phyloP scores from a whole-genome alignment of 2,329 filamentous ascomycete genomes.

The Chaetomiaceae sp. region DNA sequence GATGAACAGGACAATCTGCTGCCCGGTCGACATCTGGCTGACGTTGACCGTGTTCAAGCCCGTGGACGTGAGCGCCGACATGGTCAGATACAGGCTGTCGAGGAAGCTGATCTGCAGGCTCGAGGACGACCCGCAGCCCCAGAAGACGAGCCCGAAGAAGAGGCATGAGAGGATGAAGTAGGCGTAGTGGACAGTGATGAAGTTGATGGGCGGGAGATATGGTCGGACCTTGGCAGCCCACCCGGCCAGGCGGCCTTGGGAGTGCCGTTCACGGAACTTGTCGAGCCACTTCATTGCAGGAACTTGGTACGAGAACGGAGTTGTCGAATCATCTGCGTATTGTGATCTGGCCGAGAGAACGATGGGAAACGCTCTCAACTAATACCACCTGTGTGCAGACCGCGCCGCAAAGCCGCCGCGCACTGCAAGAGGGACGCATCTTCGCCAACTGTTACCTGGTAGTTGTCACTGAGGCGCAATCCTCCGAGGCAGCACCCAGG shows the following conservation, averaged over 20 bases:
- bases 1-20: conserved; percentile 60
- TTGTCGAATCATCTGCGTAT: too few species aligned
- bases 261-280: not conserved
- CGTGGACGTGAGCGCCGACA: conserved; percentile 62
- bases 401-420: too few species aligned
- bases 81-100: conserved; percentile 60
- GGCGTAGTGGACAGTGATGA: conserved; percentile 60
- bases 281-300: conserved; percentile 6
- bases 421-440: too few species aligned
- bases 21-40: conserved; percentile 59
- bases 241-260: not conserved
- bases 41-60: conserved; percentile 62
- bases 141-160: conserved; percentile 56
- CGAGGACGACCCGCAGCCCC: conserved; percentile 45
- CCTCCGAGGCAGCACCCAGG: too few species aligned
- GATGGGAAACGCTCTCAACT: too few species aligned
- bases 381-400: too few species aligned
- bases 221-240: conserved; percentile 4
- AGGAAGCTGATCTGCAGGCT: conserved; percentile 51
- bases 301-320: not conserved
- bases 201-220: conserved; percentile 39
- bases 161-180: conserved; percentile 58
- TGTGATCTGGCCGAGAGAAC: too few species aligned
- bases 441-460: too few species aligned
- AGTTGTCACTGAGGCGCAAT: too few species aligned